Evolutionary conservation across 1,284 basidiomycete species (phyloP), one percentile per base, ranked within the genome.

Genomic region (Kalmanozyma brasiliensis): DNA sequence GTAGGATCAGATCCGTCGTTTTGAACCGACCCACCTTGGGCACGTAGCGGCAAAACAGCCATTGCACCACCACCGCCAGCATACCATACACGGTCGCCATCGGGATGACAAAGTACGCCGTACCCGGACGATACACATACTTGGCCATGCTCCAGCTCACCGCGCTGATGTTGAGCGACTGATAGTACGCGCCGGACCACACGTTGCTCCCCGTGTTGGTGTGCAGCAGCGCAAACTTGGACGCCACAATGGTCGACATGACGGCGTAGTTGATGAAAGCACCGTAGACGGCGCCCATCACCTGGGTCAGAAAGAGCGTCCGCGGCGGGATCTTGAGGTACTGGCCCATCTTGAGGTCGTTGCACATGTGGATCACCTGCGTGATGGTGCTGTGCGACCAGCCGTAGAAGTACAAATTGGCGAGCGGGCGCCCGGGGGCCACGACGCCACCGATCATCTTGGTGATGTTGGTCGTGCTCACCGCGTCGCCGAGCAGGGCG

Each of bases 271-370:
- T 75, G 37, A 76, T 19, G 19, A 52, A 58, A 0, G 62, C 61
- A 9, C 73, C 74, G 14, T 73, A 49, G 10, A 75, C 38, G n/a
- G 60, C 62, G 10, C 52, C 61, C 13, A 59, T 48, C 11, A 66
- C 36, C 22, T 76, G 74, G 7, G 62, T 58, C 36, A 61, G 29
- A 41, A 75, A 72, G 52, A 73, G 68, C 36, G 47, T 33, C 2
- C 63, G 56, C 4, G 46, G 71, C 0, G 66, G 43, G 23, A 82
- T 70, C 53, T 82, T 82, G 38, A 77, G 29, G 24, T 63, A 77
- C 22, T 75, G 73, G 1, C 66, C 74, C 34, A 77, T 44, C 44
- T 76, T 76, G 24, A 76, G 68, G 32, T 69, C 58, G 42, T 56
- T 43, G 5, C 49, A 52, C 8, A 76, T 55, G 53, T 72, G 64